Conservation (phyloP, 257 asterid species). For the Solanum appendiculatum region DNA sequence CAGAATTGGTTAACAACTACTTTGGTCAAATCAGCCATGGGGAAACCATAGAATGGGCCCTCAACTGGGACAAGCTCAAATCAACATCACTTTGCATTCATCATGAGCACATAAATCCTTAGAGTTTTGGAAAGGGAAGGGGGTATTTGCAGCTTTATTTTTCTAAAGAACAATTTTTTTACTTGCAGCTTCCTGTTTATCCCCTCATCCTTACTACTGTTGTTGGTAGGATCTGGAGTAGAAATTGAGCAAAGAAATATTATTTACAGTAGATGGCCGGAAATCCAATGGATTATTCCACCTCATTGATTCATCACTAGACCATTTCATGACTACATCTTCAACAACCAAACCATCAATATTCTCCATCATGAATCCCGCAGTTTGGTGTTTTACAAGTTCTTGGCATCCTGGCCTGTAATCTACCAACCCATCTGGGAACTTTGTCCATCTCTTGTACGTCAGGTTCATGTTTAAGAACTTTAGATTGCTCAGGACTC, state of each 20-base stretch:
- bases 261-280: conserved; percentile 73
- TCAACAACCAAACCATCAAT: conserved; percentile 60
- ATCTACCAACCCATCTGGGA: conserved; percentile 54
- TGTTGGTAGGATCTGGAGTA: conserved; percentile 35
- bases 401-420: conserved; percentile 91
- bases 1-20: not conserved
- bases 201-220: not conserved
- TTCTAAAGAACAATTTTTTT: not conserved
- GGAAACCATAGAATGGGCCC: not conserved
- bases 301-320: conserved; percentile 22
- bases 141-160: not conserved
- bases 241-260: conserved; percentile 51
- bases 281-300: conserved; percentile 93
- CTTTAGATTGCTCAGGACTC: conserved; percentile 50
- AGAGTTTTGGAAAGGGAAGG: not conserved
- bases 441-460: conserved; percentile 76
- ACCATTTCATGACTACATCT: conserved; percentile 54
- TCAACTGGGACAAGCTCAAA: not conserved
- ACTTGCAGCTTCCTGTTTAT: not conserved
- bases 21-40: not conserved
- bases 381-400: conserved; percentile 64
- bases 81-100: not conserved
- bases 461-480: conserved; percentile 54
- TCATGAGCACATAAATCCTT: not conserved
- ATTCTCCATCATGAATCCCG: conserved; percentile 88